phyloP scores from a whole-genome alignment of 495 filamentous ascomycete genomes.

The Podospora anserina region DNA sequence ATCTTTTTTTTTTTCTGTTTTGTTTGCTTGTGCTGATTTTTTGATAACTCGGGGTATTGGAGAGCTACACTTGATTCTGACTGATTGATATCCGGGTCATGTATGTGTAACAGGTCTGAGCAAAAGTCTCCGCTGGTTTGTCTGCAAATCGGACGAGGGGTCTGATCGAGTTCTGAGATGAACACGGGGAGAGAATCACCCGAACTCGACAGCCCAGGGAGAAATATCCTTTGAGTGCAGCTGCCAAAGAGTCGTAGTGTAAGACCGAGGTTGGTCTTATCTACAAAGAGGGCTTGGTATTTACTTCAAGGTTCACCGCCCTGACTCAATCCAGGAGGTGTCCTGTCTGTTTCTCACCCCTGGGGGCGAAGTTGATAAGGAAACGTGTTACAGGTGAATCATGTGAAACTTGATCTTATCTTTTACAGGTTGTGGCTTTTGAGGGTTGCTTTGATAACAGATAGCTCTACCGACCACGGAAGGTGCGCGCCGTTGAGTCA shows the following conservation, averaged over 20 bases:
- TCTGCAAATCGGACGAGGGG: background rate
- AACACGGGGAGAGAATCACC: background rate
- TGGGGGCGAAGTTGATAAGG: constrained; percentile 3
- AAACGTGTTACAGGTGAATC: background rate
- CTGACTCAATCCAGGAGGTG: constrained; percentile 3
- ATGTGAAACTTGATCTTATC: constrained; percentile 2
- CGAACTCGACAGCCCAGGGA: background rate
- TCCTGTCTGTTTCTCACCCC: background rate
- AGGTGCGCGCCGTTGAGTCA: constrained; percentile 4
- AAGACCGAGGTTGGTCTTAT: background rate
- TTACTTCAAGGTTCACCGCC: background rate
- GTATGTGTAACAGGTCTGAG: background rate
- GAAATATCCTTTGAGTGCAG: background rate
- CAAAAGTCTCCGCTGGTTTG: background rate
- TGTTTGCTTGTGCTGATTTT: background rate
- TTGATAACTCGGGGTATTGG: background rate
- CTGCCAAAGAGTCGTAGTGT: background rate
- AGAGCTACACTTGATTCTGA: background rate
- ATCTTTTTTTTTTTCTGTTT: background rate
- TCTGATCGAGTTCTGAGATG: background rate
- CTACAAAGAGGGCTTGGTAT: background rate
- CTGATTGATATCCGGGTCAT: background rate
- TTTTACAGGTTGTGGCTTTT: background rate
- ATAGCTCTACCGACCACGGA: background rate
- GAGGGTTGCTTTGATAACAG: background rate